These are phyloP conservation scores for Calonectria pauciramosa DNA, from an alignment of 2,329 filamentous ascomycete genomes.

Conservation along the genomic window DNA sequence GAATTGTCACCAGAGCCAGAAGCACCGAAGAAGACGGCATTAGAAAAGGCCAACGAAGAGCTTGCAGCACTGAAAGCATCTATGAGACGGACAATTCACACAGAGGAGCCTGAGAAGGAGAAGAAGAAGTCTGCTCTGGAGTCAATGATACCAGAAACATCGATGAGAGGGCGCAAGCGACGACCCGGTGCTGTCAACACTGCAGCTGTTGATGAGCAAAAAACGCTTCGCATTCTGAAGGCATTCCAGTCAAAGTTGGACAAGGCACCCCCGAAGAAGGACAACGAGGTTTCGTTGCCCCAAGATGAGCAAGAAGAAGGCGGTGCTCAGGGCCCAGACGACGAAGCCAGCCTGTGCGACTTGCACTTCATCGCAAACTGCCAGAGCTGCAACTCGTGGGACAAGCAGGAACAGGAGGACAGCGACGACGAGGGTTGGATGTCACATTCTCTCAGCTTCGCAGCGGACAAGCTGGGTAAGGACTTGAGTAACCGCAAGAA, in stretches of 20 bases:
- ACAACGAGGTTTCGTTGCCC: conserved; percentile 33
- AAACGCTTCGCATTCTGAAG: conserved; percentile 78
- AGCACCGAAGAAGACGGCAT: conserved; percentile 60
- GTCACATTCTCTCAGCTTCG: conserved; percentile 86
- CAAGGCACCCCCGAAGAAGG: conserved; percentile 58
- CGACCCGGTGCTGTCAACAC: conserved; percentile 68
- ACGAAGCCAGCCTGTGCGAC: conserved; percentile 86
- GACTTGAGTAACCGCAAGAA: conserved; percentile 91
- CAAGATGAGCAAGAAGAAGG: conserved; percentile 44
- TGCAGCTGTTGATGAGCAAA: conserved; percentile 70
- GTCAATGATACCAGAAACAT: conserved; percentile 79
- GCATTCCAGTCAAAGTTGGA: conserved; percentile 86
- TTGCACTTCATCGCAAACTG: conserved; percentile 97
- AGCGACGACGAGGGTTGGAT: conserved; percentile 83
- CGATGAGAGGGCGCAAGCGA: conserved; percentile 79
- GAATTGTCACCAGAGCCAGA: conserved; percentile 46
- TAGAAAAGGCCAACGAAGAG: conserved; percentile 83
- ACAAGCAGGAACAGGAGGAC: conserved; percentile 72
- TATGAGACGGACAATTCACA: conserved; percentile 76
- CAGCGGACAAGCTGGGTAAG: conserved; percentile 91
- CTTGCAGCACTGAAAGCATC: conserved; percentile 86
- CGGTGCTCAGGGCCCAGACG: conserved; percentile 57
- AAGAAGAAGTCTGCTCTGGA: conserved; percentile 78
- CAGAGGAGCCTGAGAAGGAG: conserved; percentile 63
- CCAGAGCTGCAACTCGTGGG: conserved; percentile 91